Base-by-base conservation (phyloP, 306 rosid genomes). In the Inga oerstediana region DNA sequence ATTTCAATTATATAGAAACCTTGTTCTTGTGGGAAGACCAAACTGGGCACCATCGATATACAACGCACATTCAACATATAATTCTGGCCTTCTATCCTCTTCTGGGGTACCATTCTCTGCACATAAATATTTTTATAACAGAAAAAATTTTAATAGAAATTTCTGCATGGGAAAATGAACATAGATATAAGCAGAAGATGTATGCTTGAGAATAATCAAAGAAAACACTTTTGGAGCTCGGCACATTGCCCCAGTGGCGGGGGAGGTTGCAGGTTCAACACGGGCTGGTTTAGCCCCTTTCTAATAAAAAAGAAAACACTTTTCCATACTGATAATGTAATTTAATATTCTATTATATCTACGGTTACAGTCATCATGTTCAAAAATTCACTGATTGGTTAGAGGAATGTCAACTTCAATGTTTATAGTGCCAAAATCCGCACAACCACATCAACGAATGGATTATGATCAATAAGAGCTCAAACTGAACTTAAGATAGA, bases 21-120 rank as follows among this genome's bases (percentile, higher is more conserved):
- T 94, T 30, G 99, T 94, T 91, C 95, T 88, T 0, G 92, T 93
- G 46, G 99, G 94, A 71, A 92, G 93, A 72, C 99, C 99, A 88
- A 94, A 93, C 15, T 91, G 98, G 79, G 98, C 97, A 30, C 99
- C 99, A 80, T 96, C 97, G 75, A 96, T 89, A 68, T 88, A 88
- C 86, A 96, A 82, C 1, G 97, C 94, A 76, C 97, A 94, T 91
- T 94, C 99, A 76, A 94, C 99, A 44, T 88, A 92, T 45, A 96
- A 86, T 89, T 96, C 99, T 1, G 88, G 84, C 32, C 64, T 90
- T 88, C 91, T 89, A 83, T 91, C 96, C 77, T 91, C 98, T 1
- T 90, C 17, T 3, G 90, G 75, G 14, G 87, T 80, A 79, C 87
- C 89, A 87, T 76, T 82, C 78, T 92, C 99, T 94, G 89, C 87